Evolutionary conservation across 148 eudicot genomes (phyloP), one percentile per base, ranked within the genome.

Genomic region (Tetragonia tetragonoides): DNA sequence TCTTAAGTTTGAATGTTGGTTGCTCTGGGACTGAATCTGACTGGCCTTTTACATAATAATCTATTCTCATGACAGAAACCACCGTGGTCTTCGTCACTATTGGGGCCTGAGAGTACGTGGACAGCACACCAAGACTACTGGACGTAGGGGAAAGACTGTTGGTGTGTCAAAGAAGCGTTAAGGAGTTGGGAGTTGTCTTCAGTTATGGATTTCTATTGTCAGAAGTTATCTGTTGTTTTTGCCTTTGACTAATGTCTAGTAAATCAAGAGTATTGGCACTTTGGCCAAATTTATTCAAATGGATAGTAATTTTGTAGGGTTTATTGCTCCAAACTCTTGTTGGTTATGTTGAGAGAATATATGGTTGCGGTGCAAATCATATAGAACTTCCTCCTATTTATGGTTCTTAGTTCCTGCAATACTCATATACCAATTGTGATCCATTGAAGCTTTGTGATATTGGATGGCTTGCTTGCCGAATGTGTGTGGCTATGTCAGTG

Each of bases 131-230:
- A 90, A 90, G 89, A 90, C 94, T 5, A 90, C 94, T 70, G 94
- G 94, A 68, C 94, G 94, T 56, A 85, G 94, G 83, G 94, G 94
- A 74, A 90, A 90, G 92, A 90, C 94, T 70, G 94, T 90, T 78
- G 94, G 92, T 83, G 92, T 90, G 75, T 90, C 94, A 42, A 89
- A 90, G 90, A 90, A 90, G 87, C 88, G 94, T 77, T 90, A 38
- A 84, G 28, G 18, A 61, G 34, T 78, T 62, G 17, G 34, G 12
- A 59, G 37, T 39, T 77, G 39, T 73, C 28, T 59, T 42, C 1
- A 20, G 37, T 74, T 20, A 2, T 37, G 8, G 54, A 28, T 28
- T 28, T 28, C 34, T 28, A 18, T 44, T 4, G 3, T 46, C 34
- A 28, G 16, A 38, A 47, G 38, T 56, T 16, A 56, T 28, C 34